phyloP scores from a whole-genome alignment of 129 eudicot species.

The Pseudognaphalium luteoalbum region DNA sequence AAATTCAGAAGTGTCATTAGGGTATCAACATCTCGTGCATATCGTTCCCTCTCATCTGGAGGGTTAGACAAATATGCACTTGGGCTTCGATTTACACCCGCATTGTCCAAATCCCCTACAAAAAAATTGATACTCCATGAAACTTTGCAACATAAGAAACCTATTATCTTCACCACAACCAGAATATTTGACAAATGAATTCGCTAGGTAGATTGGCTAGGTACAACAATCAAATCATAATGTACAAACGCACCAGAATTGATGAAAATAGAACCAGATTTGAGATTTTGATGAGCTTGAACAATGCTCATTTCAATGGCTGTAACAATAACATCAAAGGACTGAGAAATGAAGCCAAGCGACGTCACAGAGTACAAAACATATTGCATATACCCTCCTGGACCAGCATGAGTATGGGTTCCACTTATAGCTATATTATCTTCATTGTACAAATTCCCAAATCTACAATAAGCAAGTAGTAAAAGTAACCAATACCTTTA shows the following conservation, averaged over 20 bases:
- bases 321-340: conserved; percentile 68
- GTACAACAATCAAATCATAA: background rate
- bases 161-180: too few species aligned
- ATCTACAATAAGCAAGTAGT: conserved; percentile 34
- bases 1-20: conserved; percentile 64
- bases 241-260: conserved; percentile 43
- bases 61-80: conserved; percentile 70
- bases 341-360: conserved; percentile 64
- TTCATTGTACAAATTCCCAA: conserved; percentile 59
- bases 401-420: conserved; percentile 80
- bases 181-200: too few species aligned
- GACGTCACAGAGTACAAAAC: conserved; percentile 55
- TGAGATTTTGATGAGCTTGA: conserved; percentile 73
- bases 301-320: conserved; percentile 63
- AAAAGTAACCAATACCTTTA: background rate
- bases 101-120: conserved; percentile 63
- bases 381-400: conserved; percentile 74
- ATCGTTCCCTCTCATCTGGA: conserved; percentile 47
- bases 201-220: background rate
- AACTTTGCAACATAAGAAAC: background rate
- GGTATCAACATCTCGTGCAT: conserved; percentile 48
- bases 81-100: conserved; percentile 64
- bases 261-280: conserved; percentile 58
- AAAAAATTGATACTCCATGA: background rate
- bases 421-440: conserved; percentile 73